Evolutionary conservation across 129 eudicot species (phyloP), one percentile per base, ranked within the genome.

Genomic region (Chrysanthemum lavandulifolium): DNA sequence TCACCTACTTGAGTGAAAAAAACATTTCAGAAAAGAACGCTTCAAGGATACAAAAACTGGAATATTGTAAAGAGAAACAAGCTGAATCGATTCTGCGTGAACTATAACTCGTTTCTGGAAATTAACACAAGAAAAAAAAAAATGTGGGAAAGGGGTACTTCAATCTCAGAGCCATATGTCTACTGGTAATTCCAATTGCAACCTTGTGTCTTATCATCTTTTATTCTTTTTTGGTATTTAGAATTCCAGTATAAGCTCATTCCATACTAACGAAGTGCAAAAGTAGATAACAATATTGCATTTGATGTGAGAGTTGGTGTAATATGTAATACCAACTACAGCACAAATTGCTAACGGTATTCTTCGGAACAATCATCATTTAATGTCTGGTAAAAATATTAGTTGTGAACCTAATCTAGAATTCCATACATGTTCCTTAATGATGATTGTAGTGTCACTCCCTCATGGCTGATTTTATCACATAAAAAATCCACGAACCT

Each of bases 1-100:
- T 85, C 67, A 81, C 95, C 98, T 94, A 82, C 66, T 82, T 73
- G 74, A 81, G 63, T 55, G 66, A 61, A 63, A 68, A 68, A 64
- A 55, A 70, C 61, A 70, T 48, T 57, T 75, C 77, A 79, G 61
- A 79, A 79, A 70, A 71, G 52, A 74, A 18, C 29, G 51, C 13
- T 23, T 65, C 21, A 68, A 49, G 62, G 61, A 25, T 31, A 25
- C 56, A 62, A 33, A 75, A 23, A 68, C 59, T 48, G 4, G n/a
- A 12, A 43, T 67, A 68, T 48, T 25, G 50, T 47, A 65, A 56
- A 65, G 65, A 51, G 65, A 21, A 66, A 66, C 57, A 40, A 53
- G 27, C 18, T 49, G 15, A 31, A 40, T n/a, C n/a, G n/a, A n/a
- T n/a, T n/a, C n/a, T n/a, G n/a, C n/a, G 9, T 75, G 73, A 54